These are phyloP conservation scores for Gynandropsis gynandra DNA, from an alignment of 345 rosid genomes.

Conservation along the genomic window DNA sequence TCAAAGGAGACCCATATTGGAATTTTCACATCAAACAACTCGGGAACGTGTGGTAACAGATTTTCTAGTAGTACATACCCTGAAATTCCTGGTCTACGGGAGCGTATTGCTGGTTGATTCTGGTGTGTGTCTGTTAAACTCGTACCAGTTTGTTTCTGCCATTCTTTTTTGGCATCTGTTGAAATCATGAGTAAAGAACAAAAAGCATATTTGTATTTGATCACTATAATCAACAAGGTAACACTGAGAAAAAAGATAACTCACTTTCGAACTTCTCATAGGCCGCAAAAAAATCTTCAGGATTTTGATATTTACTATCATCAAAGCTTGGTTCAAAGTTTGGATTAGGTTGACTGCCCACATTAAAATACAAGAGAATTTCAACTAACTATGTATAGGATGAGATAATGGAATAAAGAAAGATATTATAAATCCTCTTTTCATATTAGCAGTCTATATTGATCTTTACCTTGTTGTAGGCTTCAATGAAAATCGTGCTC, in stretches of 20 bases:
- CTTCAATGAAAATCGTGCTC: constrained; percentile 62
- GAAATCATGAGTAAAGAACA: constrained; percentile 9
- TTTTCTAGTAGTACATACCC: too few relatives aligned
- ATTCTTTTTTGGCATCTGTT: constrained; percentile 60
- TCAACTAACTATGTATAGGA: constrained; percentile 1
- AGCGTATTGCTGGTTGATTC: constrained; percentile 31
- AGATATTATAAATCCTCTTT: neutral
- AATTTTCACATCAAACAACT: constrained; percentile 9
- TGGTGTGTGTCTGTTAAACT: constrained; percentile 31
- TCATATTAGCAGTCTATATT: neutral
- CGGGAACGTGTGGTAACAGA: constrained; percentile 14
- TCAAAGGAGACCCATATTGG: constrained; percentile 7
- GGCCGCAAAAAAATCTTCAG: constrained; percentile 62
- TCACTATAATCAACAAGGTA: constrained; percentile 10
- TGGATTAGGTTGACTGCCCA: constrained; percentile 47
- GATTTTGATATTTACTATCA: constrained; percentile 47
- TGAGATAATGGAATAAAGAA: constrained; percentile 10
- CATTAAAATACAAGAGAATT: constrained; percentile 12
- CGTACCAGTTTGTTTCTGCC: constrained; percentile 58
- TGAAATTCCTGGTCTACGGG: constrained; percentile 57
- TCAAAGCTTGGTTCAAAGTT: constrained; percentile 48
- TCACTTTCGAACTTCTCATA: constrained; percentile 57
- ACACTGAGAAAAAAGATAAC: constrained; percentile 23
- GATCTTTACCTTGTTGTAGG: constrained; percentile 45
- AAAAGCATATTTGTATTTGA: constrained; percentile 9